A percentile compares a stretch with the other conserved stretches of the same genome.
Evolutionary conservation across 257 asterid genomes (phyloP).

Genomic region (Cruciata laevipes): DNA sequence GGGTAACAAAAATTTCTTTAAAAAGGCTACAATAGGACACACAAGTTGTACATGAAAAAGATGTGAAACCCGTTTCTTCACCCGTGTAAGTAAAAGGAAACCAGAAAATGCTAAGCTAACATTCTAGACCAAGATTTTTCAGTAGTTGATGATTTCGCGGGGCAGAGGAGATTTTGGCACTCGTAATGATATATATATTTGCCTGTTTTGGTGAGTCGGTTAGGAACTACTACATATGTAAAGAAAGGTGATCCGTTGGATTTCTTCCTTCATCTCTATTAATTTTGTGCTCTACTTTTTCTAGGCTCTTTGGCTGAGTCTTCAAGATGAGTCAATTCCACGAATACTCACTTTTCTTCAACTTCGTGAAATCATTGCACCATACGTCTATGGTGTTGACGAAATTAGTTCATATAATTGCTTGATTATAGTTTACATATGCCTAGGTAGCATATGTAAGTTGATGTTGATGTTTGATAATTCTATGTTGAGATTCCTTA

Average conservation of each 20-base stretch:
- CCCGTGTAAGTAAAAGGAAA: no score
- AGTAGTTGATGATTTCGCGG: conserved; percentile 25
- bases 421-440: no score
- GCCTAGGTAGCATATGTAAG: no score
- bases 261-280: conserved; percentile 30
- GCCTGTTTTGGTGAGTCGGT: conserved; percentile 33
- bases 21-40: no score
- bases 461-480: no score
- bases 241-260: conserved; percentile 61
- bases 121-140: conserved; percentile 17
- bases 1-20: no score
- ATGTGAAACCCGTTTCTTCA: no score
- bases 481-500: no score
- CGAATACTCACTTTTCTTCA: background rate
- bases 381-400: no score
- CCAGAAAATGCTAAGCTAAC: background rate
- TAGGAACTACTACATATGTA: conserved; percentile 18
- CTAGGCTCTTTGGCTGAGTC: background rate
- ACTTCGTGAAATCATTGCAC: no score
- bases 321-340: background rate
- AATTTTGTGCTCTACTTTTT: background rate
- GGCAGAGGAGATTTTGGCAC: conserved; percentile 14
- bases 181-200: conserved; percentile 19
- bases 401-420: no score
- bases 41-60: no score